phyloP scores from a whole-genome alignment of 345 rosid species.

The Trapa incisa region DNA sequence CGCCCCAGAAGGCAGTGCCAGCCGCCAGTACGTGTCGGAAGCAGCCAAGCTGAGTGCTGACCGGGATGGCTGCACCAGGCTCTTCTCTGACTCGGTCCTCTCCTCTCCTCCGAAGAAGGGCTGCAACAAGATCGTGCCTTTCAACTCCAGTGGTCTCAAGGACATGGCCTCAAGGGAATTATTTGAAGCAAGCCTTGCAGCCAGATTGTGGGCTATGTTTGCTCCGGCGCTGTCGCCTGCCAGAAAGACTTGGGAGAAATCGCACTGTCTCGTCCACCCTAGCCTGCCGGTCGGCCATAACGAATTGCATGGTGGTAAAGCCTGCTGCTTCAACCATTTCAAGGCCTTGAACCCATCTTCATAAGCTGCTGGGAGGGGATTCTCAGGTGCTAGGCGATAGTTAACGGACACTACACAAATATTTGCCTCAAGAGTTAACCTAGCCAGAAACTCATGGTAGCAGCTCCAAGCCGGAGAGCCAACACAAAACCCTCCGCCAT shows the following conservation, averaged over 20 bases:
- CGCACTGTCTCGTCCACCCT: constrained; percentile 28
- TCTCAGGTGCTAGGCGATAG: constrained; percentile 55
- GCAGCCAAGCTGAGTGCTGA: constrained; percentile 41
- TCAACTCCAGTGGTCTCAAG: constrained; percentile 12
- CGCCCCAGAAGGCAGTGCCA: constrained; percentile 48
- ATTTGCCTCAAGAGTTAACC: constrained; percentile 24
- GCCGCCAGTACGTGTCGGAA: constrained; percentile 64
- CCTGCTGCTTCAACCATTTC: constrained; percentile 46
- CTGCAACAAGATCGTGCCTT: constrained; percentile 41
- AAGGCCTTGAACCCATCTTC: constrained; percentile 47
- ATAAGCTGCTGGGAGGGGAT: constrained; percentile 46
- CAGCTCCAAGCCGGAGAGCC: constrained; percentile 58
- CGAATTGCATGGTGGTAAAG: not conserved
- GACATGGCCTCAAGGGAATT: constrained; percentile 8
- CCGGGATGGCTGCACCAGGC: constrained; percentile 24
- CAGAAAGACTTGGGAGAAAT: constrained; percentile 30
- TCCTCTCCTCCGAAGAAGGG: constrained; percentile 54
- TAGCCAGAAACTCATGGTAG: constrained; percentile 45
- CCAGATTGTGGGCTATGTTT: constrained; percentile 42
- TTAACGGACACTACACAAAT: constrained; percentile 39
- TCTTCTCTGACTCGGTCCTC: constrained; percentile 45
- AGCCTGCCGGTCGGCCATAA: not conserved
- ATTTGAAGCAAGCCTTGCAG: constrained; percentile 17
- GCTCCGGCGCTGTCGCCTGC: constrained; percentile 69
- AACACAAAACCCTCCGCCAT: constrained; percentile 58